phyloP scores from a whole-genome alignment of 2,329 filamentous ascomycete species.

The Trichophyton verrucosum region DNA sequence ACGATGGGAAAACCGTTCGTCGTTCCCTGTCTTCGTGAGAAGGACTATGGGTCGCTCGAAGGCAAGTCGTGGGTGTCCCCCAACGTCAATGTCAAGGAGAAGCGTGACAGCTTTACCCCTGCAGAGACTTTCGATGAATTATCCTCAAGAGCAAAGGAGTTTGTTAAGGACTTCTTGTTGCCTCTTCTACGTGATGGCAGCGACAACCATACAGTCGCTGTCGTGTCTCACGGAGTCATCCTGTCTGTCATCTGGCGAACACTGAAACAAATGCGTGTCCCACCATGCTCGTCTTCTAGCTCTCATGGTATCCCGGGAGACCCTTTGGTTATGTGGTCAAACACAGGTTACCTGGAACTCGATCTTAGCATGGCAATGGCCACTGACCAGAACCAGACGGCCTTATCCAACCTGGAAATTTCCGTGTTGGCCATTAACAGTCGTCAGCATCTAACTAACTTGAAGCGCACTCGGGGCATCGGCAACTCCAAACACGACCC shows the following conservation, averaged over 20 bases:
- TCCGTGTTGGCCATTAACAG: conserved; percentile 54
- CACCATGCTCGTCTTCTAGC: conserved; percentile 34
- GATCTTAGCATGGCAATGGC: conserved; percentile 7
- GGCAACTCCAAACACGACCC: conserved; percentile 65
- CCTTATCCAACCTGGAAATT: conserved; percentile 13
- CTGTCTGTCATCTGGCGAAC: conserved; percentile 56
- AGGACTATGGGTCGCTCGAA: conserved; percentile 31
- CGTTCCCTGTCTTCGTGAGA: conserved; percentile 24
- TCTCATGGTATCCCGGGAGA: conserved; percentile 24
- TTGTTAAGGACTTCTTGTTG: conserved; percentile 52
- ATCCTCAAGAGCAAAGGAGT: conserved; percentile 49
- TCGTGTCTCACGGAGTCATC: conserved; percentile 77
- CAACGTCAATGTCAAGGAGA: background rate
- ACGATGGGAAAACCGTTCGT: conserved; percentile 10
- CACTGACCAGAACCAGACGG: background rate
- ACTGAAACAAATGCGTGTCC: conserved; percentile 45
- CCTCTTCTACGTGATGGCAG: conserved; percentile 38
- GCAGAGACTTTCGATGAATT: conserved; percentile 59
- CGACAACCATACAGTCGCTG: conserved; percentile 39
- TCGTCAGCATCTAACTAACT: conserved; percentile 55
- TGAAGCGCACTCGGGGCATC: conserved; percentile 72
- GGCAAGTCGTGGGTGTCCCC: conserved; percentile 16
- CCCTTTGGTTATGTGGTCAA: conserved; percentile 48
- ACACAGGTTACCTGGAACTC: conserved; percentile 50
- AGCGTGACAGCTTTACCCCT: conserved; percentile 16